phyloP scores from a whole-genome alignment of 139 green algal species.

The Limnomonas spitsbergensis region DNA sequence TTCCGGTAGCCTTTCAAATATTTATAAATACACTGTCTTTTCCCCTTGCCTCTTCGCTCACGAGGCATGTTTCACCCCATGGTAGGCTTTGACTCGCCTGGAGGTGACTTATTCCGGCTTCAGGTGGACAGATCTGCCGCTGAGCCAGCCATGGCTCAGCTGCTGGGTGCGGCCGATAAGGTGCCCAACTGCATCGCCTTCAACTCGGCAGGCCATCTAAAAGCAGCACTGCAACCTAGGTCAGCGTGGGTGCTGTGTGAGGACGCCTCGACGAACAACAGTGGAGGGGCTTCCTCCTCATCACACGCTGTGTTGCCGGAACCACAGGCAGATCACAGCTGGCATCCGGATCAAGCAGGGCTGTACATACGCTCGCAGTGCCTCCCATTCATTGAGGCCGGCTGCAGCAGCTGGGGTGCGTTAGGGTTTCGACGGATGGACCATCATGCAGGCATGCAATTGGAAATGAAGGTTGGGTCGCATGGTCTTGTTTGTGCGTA shows the following conservation, averaged over 20 bases:
- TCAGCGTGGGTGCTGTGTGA: conserved; percentile 11
- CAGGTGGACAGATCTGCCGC: background rate
- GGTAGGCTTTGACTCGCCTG: conserved; percentile 18
- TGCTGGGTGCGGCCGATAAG: conserved; percentile 15
- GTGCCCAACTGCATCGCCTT: conserved; percentile 26
- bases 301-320: too few relatives aligned
- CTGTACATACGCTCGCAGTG: conserved; percentile 16
- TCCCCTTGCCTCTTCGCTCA: too few relatives aligned
- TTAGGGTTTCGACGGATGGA: too few relatives aligned
- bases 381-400: conserved; percentile 21
- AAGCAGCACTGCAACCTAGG: conserved; percentile 5
- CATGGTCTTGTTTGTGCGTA: too few relatives aligned
- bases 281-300: background rate
- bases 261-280: conserved; percentile 1
- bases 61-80: too few relatives aligned
- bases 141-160: background rate
- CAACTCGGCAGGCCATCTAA: conserved; percentile 15
- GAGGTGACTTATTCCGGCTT: conserved; percentile 13
- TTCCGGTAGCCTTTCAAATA: too few relatives aligned
- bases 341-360: background rate
- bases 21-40: too few relatives aligned
- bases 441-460: too few relatives aligned
- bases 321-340: too few relatives aligned
- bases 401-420: conserved; percentile 20
- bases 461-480: too few relatives aligned